phyloP scores from a whole-genome alignment of 2,329 filamentous ascomycete genomes.

The Chrysoporthe cubensis region DNA sequence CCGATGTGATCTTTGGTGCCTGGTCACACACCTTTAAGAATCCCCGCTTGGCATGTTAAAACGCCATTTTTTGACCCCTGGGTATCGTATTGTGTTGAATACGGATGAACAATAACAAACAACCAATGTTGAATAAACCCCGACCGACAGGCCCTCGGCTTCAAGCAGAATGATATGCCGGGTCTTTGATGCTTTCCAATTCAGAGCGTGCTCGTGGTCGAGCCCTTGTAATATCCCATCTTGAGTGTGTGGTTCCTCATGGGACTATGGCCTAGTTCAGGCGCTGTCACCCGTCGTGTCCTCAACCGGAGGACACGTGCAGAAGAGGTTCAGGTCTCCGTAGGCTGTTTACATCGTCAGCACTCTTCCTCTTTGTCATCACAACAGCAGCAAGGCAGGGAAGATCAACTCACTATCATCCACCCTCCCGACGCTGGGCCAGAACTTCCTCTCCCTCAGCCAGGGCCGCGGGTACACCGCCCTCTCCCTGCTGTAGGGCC shows the following conservation, averaged over 20 bases:
- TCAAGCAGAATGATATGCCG: neutral
- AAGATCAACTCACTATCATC: conserved; percentile 73
- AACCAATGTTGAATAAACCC: conserved; percentile 9
- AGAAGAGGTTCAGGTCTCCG: conserved; percentile 92
- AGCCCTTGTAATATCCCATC: neutral
- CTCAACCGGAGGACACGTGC: conserved; percentile 87
- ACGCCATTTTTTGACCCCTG: conserved; percentile 15
- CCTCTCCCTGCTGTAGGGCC: conserved; percentile 79
- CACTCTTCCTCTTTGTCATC: neutral
- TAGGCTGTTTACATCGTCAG: conserved; percentile 61
- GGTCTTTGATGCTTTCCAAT: neutral
- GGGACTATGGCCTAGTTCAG: neutral
- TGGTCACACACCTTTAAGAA: too few species aligned
- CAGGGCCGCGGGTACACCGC: conserved; percentile 86
- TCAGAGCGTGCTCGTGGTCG: neutral
- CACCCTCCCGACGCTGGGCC: conserved; percentile 84
- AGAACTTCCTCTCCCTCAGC: conserved; percentile 95
- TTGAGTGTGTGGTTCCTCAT: neutral
- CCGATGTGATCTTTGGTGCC: neutral
- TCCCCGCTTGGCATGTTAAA: conserved; percentile 4
- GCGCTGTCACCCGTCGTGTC: conserved; percentile 48
- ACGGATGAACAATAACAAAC: neutral
- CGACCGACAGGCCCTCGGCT: neutral
- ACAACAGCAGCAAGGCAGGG: neutral
- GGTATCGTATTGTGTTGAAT: conserved; percentile 20